Evolutionary conservation across 1,284 basidiomycete genomes (phyloP), one percentile per base, ranked within the genome.

Genomic region (Cerioporus squamosus): DNA sequence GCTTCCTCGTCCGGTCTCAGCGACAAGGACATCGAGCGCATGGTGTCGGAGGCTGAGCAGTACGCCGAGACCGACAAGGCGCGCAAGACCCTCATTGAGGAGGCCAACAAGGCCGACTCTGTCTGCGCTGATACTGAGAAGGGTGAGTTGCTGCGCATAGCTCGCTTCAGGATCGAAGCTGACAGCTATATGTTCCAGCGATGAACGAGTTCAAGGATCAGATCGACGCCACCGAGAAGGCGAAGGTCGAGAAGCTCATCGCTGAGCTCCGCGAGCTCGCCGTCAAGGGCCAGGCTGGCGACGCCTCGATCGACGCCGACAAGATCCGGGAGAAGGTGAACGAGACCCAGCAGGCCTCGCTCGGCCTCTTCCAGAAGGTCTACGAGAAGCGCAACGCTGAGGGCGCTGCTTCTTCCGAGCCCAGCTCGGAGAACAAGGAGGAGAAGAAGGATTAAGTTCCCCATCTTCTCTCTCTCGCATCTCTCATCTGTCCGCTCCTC

Each of bases 201-300:
- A 92, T 98, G 88, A 87, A 84, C 74, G 97, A 99, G 81, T 98
- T 98, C 85, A 95, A 96, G 83, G 93, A 97, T 59, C 95, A 98
- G 75, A 87, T 99, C 59, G 95, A 98, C 68, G 86, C 87, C 18
- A 80, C 88, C 5, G 95, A 97, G 87, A 93, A 93, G 79, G 94
- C 94, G 76, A 98, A 95, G 84, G 95, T 98, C 66, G 80, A 88
- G 59, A 90, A 89, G 76, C 89, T 95, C 55, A 80, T 99, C 51
- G 77, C 77, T 63, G 95, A 98, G 79, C 88, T 98, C 52, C 88
- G 95, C 60, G 95, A 96, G 76, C 73, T 99, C 63, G 88, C 95
- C 24, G 82, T 84, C 70, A 97, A 97, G 85, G 96, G 94, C 61
- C 94, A 97, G 74, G 84, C 87, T 63, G 92, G 91, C 64, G 95